Base-by-base conservation (phyloP, 2,329 filamentous ascomycete species). In the Aotearoamyces nothofagi region DNA sequence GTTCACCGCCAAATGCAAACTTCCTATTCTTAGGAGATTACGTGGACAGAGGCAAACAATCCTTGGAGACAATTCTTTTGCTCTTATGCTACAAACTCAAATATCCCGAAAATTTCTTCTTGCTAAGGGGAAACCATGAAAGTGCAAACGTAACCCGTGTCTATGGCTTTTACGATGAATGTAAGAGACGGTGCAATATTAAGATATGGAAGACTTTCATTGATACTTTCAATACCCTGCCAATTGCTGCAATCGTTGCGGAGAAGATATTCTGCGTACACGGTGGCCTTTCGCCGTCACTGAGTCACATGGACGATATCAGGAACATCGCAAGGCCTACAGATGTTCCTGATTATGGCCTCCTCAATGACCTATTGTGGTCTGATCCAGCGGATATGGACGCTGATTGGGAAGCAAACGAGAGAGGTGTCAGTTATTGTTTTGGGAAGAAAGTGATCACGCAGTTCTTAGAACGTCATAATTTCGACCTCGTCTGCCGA, bases 151-250 rank as follows among this genome's bases (percentile, higher is more conserved):
- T 96, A 30, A 96, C 84, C 9, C 71, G 87, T 34, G 83, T 96
- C 19, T 94, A 94, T 53, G 87, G 87, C 3, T 96, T 96, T 55
- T 96, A 96, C 58, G 87, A 96, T 47, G 87, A 96, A 52, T 96
- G 87, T 66, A 96, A 96, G 60, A 70, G 87, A 40, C 70, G 87
- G 36, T 93, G 81, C 61, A 94, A 93, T 50, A 82, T 94, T 52
- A 94, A 94, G 60, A 74, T 92, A 31, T 96, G 87, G 87, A 96
- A 96, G 62, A 92, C 83, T 0, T 96, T 96, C 49, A 77, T 93
- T 29, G 87, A 96, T 51, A 90, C 81, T 15, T 96, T 96, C 64
- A 96, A 96, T 53, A 86, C 78, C 23, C 66, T 96, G 24, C 87
- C 87, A 0, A 94, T 96, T 46, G 87, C 87, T 24, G 74, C 87